phyloP scores from a whole-genome alignment of 768 basidiomycete genomes.

The Xanthoconium stramineum region DNA sequence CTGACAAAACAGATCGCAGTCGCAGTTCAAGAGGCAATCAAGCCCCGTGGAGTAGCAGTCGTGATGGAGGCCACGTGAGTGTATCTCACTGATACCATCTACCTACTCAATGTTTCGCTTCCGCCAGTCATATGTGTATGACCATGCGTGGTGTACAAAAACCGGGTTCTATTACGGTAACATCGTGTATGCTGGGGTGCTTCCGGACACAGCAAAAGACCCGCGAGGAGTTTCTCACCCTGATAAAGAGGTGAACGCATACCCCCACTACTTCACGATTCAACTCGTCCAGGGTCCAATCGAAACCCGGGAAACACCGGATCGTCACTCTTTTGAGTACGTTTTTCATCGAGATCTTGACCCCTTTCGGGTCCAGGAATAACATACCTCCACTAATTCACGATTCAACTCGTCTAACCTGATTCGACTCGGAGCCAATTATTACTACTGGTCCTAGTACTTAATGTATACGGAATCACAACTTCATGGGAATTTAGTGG shows the following conservation, averaged over 20 bases:
- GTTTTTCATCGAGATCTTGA: too few species aligned
- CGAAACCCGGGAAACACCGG: too few species aligned
- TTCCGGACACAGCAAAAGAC: slow-evolving; percentile 99
- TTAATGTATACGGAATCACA: slow-evolving; percentile 17
- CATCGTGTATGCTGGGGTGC: slow-evolving; percentile 97
- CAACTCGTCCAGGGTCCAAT: slow-evolving; percentile 38
- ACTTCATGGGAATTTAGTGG: slow-evolving; percentile 8
- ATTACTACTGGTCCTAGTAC: slow-evolving; percentile 18
- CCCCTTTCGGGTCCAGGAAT: too few species aligned
- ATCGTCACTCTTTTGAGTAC: too few species aligned
- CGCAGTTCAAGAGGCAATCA: slow-evolving; percentile 97
- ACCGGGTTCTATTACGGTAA: slow-evolving; percentile 91
- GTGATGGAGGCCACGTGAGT: slow-evolving; percentile 98
- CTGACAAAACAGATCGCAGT: slow-evolving; percentile 97
- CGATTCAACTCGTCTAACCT: slow-evolving; percentile 50
- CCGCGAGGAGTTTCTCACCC: slow-evolving; percentile 90
- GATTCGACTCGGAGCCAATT: slow-evolving; percentile 34
- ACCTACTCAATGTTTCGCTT: slow-evolving; percentile 9
- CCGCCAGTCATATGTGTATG: slow-evolving; percentile 90
- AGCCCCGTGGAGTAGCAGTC: slow-evolving; percentile 95
- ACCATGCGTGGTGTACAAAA: slow-evolving; percentile 99
- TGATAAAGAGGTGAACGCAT: slow-evolving; percentile 54
- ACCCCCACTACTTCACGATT: slow-evolving; percentile 35
- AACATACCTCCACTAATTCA: neutral
- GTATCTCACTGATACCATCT: slow-evolving; percentile 1